Percentiles rank a stretch among this genome's conserved stretches.
phyloP scores from a whole-genome alignment of 164 flowering plant genomes.

The Pachysandra terminalis region DNA sequence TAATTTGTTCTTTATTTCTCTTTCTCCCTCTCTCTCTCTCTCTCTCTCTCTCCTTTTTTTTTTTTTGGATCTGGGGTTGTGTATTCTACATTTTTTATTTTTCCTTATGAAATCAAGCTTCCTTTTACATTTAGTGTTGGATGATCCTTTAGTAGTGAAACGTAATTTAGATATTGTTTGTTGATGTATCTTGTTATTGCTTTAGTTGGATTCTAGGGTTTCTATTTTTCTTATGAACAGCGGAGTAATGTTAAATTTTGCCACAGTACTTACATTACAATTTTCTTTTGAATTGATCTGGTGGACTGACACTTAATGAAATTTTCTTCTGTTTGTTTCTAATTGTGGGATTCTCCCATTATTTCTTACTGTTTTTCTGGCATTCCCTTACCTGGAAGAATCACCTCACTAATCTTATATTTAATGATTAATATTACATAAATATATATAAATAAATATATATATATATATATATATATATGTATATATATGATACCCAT shows the following conservation, averaged over 20 bases:
- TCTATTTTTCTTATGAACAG: not conserved
- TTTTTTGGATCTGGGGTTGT: constrained; percentile 1
- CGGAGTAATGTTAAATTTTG: not conserved
- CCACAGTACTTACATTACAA: too few species aligned
- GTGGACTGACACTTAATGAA: not conserved
- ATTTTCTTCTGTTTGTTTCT: not conserved
- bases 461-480: too few species aligned
- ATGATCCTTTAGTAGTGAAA: not conserved
- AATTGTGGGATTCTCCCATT: not conserved
- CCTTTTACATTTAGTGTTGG: not conserved
- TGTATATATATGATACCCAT: too few species aligned
- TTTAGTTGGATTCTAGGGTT: constrained; percentile 13
- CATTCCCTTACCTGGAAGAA: too few species aligned
- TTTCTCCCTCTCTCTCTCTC: too few species aligned
- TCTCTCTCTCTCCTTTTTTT: too few species aligned
- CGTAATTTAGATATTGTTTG: not conserved
- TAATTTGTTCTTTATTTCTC: too few species aligned
- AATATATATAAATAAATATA: too few species aligned
- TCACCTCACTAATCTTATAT: too few species aligned
- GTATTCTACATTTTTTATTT: not conserved
- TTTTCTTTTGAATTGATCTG: not conserved
- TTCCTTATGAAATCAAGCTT: not conserved
- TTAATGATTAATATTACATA: too few species aligned
- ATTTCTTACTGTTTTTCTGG: too few species aligned
- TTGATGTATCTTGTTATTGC: not conserved